These are phyloP conservation scores for Lipomyces chichibuensis DNA, from an alignment of 805 yeast genomes.

Conservation along the genomic window DNA sequence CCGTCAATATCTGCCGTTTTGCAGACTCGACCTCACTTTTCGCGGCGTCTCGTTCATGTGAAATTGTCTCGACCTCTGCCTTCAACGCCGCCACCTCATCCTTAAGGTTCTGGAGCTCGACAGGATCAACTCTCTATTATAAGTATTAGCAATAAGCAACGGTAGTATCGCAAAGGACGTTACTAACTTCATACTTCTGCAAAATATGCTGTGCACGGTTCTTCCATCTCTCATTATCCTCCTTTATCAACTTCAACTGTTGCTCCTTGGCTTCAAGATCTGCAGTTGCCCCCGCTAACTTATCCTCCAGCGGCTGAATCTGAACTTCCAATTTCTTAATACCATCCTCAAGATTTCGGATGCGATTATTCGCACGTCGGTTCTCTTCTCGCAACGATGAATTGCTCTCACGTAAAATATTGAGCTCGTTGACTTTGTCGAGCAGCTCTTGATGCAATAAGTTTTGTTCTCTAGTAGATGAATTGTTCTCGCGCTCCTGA, in stretches of 20 bases:
- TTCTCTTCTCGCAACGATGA: conserved; percentile 61
- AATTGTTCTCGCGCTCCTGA: conserved; percentile 41
- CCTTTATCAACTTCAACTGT: conserved; percentile 52
- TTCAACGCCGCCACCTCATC: conserved; percentile 41
- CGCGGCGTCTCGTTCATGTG: conserved; percentile 8
- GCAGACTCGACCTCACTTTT: conserved; percentile 29
- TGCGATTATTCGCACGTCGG: conserved; percentile 42
- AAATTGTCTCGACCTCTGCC: conserved; percentile 37
- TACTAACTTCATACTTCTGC: conserved; percentile 47
- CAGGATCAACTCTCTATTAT: conserved; percentile 50
- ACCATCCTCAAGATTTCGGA: conserved; percentile 49
- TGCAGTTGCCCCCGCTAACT: conserved; percentile 47
- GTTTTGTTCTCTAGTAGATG: conserved; percentile 27
- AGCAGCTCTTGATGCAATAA: conserved; percentile 52
- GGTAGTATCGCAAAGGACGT: neutral
- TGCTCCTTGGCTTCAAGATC: conserved; percentile 55
- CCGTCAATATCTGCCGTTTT: conserved; percentile 34
- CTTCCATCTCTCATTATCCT: conserved; percentile 66
- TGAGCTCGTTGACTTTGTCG: conserved; percentile 62
- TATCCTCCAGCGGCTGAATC: conserved; percentile 53
- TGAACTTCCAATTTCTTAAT: conserved; percentile 43
- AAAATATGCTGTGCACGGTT: conserved; percentile 54
- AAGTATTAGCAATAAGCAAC: neutral
- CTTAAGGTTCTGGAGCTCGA: conserved; percentile 48
- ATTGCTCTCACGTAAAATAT: conserved; percentile 69